phyloP scores from a whole-genome alignment of 148 eudicot species.

The Oxyria digyna region DNA sequence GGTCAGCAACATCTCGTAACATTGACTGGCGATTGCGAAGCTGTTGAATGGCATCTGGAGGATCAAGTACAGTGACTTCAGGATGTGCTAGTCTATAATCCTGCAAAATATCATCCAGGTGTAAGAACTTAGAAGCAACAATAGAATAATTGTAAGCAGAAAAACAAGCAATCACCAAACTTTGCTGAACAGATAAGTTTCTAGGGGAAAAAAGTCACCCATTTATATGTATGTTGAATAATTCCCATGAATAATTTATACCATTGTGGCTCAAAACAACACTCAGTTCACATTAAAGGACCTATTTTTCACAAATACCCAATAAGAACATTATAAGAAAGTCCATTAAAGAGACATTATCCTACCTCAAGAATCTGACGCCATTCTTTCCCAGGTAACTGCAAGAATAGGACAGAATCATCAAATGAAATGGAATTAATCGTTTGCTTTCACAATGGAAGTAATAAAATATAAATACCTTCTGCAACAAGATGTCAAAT shows the following conservation, averaged over 20 bases:
- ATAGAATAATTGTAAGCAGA: not conserved
- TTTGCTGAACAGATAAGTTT: not conserved
- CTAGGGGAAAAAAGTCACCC: not conserved
- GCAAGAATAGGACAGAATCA: conserved; percentile 12
- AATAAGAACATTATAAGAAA: not conserved
- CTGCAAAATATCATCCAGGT: conserved; percentile 20
- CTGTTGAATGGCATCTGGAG: conserved; percentile 56
- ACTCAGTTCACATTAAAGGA: not conserved
- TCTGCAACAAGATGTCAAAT: conserved; percentile 56
- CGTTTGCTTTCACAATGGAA: not conserved
- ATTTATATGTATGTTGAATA: not conserved
- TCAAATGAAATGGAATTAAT: not conserved
- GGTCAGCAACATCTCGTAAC: conserved; percentile 59
- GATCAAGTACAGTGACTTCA: conserved; percentile 59
- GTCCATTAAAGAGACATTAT: not conserved
- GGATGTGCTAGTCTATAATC: conserved; percentile 60
- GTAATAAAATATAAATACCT: conserved; percentile 18
- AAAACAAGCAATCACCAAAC: not conserved
- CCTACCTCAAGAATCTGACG: conserved; percentile 59
- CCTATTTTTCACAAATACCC: not conserved
- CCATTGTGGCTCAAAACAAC: not conserved
- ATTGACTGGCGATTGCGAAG: conserved; percentile 55
- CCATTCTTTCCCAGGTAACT: conserved; percentile 53
- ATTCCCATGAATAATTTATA: not conserved
- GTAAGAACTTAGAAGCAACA: not conserved